Evolutionary conservation across 768 basidiomycete genomes (phyloP), one percentile per base, ranked within the genome.

Genomic region (Hysterangium stoloniferum): DNA sequence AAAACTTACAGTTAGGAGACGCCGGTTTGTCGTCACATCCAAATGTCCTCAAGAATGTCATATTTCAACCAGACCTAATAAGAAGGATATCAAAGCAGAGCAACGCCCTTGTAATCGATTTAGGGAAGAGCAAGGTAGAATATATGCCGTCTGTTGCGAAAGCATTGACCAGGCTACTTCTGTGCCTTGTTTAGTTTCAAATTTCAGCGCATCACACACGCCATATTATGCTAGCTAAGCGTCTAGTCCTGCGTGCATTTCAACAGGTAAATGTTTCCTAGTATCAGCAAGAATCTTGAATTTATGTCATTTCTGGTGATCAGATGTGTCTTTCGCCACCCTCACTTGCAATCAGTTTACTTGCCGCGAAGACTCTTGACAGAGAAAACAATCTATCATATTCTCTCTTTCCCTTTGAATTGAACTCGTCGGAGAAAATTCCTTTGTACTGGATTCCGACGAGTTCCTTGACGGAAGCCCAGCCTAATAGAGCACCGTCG

Each of bases 41-140:
- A 28, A 37, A 4, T 31, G n/a, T n/a, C n/a, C n/a, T n/a, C n/a
- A n/a, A n/a, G n/a, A n/a, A n/a, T n/a, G n/a, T n/a, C n/a, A n/a
- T n/a, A n/a, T n/a, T n/a, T n/a, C n/a, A n/a, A n/a, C 57, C 66
- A 8, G 74, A 76, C 48, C 54, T 78, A n/a, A 57, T 82, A 19
- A 77, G 79, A 53, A 72, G 71, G 24, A 77, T 89, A 53, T 89
- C 87, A n/a, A 79, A 82, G 46, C 51, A 77, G 17, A 72, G 83
- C 6, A 79, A 78, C 37, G 85, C 81, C 4, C 80, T 81, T 55
- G 62, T 80, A 4, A 80, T 85, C 60, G 73, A 71, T 52, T 58
- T 70, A 24, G 73, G 71, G 20, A 57, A 62, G 35, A 73, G 75
- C 52, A 69, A 71, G 64, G 82, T 79, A 55, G 52, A 63, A 36